These are phyloP conservation scores for Pythium vanterpoolii DNA, from an alignment of 352 stramenopile genomes.

Conservation along the genomic window DNA sequence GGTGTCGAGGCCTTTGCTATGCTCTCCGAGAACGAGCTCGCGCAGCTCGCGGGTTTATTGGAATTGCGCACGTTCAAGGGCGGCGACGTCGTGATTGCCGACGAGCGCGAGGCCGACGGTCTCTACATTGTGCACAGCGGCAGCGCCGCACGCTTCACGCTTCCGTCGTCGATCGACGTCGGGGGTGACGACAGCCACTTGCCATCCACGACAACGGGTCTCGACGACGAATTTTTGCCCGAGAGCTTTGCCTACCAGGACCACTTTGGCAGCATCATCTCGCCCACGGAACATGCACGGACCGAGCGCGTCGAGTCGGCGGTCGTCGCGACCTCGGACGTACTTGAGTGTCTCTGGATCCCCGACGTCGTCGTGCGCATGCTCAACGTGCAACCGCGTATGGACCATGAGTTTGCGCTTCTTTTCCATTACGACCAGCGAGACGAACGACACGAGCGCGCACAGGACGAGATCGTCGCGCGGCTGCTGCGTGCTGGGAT, in stretches of 20 bases:
- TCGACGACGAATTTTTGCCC: conserved; percentile 19
- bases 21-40: conserved; percentile 53
- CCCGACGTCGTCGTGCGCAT: conserved; percentile 47
- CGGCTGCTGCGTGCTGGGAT: conserved; percentile 40
- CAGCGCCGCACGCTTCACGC: conserved; percentile 27
- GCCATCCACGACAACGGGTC: neutral
- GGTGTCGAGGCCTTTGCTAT: conserved; percentile 55
- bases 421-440: conserved; percentile 44
- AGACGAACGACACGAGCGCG: conserved; percentile 26
- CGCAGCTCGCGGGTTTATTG: conserved; percentile 42
- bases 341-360: conserved; percentile 54
- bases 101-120: conserved; percentile 48
- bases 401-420: conserved; percentile 57
- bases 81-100: conserved; percentile 38
- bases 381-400: conserved; percentile 57
- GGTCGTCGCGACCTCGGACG: conserved; percentile 32
- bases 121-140: conserved; percentile 54
- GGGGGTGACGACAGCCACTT: neutral
- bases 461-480: conserved; percentile 39
- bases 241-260: conserved; percentile 54
- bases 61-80: conserved; percentile 37
- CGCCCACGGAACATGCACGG: conserved; percentile 28
- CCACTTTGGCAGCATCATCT: conserved; percentile 48
- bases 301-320: conserved; percentile 29
- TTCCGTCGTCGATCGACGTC: neutral